Conservation (phyloP, 345 rosid species). For the Ceriops zippeliana region DNA sequence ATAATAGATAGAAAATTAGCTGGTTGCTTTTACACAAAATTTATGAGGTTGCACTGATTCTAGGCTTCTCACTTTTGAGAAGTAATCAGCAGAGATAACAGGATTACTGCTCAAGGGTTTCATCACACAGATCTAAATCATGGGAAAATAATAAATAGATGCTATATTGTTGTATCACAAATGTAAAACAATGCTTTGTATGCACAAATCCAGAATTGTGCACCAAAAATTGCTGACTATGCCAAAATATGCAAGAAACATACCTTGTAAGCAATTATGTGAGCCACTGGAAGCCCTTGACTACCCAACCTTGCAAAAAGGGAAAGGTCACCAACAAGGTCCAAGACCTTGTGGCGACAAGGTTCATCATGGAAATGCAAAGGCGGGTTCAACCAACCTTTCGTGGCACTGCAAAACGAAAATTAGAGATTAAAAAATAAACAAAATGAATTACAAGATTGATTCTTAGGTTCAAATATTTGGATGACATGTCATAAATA, state of each 20-base stretch:
- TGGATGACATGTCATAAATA: neutral
- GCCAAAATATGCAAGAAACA: neutral
- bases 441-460: neutral
- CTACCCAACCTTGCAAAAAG: conserved; percentile 59
- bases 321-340: conserved; percentile 84
- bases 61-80: too few relatives aligned
- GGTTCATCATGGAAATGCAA: conserved; percentile 67
- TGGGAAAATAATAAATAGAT: too few relatives aligned
- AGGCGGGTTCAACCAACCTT: conserved; percentile 92
- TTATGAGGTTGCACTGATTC: too few relatives aligned
- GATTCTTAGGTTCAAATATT: neutral
- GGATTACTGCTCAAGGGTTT: too few relatives aligned
- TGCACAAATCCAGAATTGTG: neutral
- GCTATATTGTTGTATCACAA: too few relatives aligned
- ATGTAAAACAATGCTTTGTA: neutral
- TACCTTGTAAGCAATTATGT: conserved; percentile 72
- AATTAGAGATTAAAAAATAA: neutral
- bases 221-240: neutral
- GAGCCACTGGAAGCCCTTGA: conserved; percentile 85
- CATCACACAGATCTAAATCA: too few relatives aligned
- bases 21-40: too few relatives aligned
- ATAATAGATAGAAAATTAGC: too few relatives aligned
- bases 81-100: too few relatives aligned
- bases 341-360: conserved; percentile 85
- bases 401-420: conserved; percentile 42